Evolutionary conservation across 2,329 filamentous ascomycete species (phyloP), one percentile per base, ranked within the genome.

Genomic region (Domatiomyces catenatus): DNA sequence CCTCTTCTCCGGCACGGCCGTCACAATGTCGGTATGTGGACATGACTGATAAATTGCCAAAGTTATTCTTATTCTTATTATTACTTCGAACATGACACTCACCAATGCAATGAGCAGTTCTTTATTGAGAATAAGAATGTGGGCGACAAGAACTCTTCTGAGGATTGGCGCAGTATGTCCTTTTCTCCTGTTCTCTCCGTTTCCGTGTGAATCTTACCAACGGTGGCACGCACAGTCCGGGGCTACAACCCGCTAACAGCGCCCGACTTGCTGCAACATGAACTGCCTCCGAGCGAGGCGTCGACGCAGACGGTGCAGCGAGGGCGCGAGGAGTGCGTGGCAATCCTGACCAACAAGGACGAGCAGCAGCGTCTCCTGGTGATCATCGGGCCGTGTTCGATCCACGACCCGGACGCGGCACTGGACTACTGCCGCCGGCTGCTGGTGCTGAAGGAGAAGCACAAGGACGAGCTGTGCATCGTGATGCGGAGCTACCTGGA

Each of bases 401-500:
- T 98, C 65, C 92, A 98, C 73, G 92, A 98, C 70, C 92, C 92
- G 7, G 80, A 75, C 47, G 81, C 81, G 12, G 92, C 92, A 42
- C 74, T 93, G 60, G 88, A 95, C 69, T 98, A 98, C 75, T 86
- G 84, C 66, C 71, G 76, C 55, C 80, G 83, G 51, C 78, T 98
- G 47, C 84, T 87, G 71, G 71, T 75, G 49, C 73, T 95, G 46
- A 79, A 88, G 53, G 79, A 84, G 57, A 86, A 84, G 74, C 81
- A 95, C 55, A 80, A 81, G 54, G 75, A 80, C 60, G 89, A 96
- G 66, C 76, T 98, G 46, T 82, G 82, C 67, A 85, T 98, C 66
- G 82, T 98, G 63, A 98, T 98, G 92, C 86, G 92, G 61, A 88
- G 89, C 64, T 98, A 98, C 77, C 83, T 98, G 48, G 92, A 98